Evolutionary conservation across 768 basidiomycete genomes (phyloP).

Genomic region (Termitomyces sp.): DNA sequence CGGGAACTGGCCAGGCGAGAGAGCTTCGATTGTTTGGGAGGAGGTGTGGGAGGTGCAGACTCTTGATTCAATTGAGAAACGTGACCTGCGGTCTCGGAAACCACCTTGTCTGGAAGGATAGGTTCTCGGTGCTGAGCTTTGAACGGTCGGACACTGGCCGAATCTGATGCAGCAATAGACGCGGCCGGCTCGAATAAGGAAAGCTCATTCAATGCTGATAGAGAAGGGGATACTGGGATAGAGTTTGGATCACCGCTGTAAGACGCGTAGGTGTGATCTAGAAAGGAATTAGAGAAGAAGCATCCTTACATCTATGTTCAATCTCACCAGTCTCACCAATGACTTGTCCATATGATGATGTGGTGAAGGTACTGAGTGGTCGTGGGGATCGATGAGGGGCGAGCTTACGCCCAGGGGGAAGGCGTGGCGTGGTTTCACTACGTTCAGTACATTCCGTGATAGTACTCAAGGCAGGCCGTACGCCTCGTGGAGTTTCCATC

Average conservation of each 20-base stretch:
- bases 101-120: conserved; percentile 41
- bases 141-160: conserved; percentile 32
- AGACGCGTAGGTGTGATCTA: conserved; percentile 1
- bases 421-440: conserved; percentile 52
- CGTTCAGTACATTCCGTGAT: conserved; percentile 68
- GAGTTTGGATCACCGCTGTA: conserved; percentile 26
- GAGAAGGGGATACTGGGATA: conserved; percentile 63
- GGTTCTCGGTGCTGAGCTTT: conserved; percentile 39
- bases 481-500: conserved; percentile 20
- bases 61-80: conserved; percentile 38
- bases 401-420: conserved; percentile 39
- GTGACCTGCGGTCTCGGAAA: conserved; percentile 55
- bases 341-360: conserved; percentile 60
- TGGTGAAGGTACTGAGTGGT: conserved; percentile 33
- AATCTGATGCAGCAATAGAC: conserved; percentile 43
- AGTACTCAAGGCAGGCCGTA: conserved; percentile 47
- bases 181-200: conserved; percentile 57
- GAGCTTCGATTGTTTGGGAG: conserved; percentile 59
- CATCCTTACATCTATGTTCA: too few species aligned
- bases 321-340: conserved; percentile 39
- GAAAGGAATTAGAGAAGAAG: background rate
- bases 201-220: conserved; percentile 59
- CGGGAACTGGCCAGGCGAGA: conserved; percentile 66
- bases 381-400: conserved; percentile 35
- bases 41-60: conserved; percentile 7